These are phyloP conservation scores for Colletotrichum somersetense DNA, from an alignment of 2,329 filamentous ascomycete genomes.

Conservation along the genomic window DNA sequence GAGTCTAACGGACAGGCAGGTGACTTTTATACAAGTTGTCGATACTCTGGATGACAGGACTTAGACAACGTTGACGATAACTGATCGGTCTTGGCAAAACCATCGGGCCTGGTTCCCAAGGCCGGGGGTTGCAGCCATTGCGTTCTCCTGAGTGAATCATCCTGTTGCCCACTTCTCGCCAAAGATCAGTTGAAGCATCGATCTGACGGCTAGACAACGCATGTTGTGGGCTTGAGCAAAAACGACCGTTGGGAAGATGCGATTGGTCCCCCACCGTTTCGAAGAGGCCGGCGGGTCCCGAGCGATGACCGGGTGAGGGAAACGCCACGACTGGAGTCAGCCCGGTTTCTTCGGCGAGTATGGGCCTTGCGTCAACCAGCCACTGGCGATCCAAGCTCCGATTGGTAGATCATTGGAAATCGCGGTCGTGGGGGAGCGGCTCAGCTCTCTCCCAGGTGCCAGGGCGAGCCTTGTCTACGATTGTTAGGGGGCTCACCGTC, in stretches of 20 bases:
- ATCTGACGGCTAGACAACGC: constrained; percentile 34
- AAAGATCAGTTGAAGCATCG: constrained; percentile 41
- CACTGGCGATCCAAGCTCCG: constrained; percentile 28
- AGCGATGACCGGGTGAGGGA: constrained; percentile 21
- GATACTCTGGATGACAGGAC: constrained; percentile 40
- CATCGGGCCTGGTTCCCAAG: constrained; percentile 20
- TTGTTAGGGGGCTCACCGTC: constrained; percentile 35
- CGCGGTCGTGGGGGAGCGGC: constrained; percentile 22
- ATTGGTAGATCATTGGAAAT: constrained; percentile 37
- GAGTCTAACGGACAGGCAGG: constrained; percentile 23
- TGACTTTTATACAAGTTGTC: constrained; percentile 38
- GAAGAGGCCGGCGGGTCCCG: constrained; percentile 32
- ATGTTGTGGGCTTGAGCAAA: constrained; percentile 12
- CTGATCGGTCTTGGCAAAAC: constrained; percentile 39
- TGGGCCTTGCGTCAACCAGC: constrained; percentile 32
- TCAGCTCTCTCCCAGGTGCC: constrained; percentile 27
- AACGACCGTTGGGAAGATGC: constrained; percentile 30
- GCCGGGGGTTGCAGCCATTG: constrained; percentile 22
- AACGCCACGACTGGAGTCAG: constrained; percentile 19
- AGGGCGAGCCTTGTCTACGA: constrained; percentile 25
- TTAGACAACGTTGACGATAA: constrained; percentile 26
- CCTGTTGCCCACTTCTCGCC: constrained; percentile 25
- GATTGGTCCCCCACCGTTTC: constrained; percentile 37
- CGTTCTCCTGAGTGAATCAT: constrained; percentile 22
- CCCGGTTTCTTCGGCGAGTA: constrained; percentile 31